Evolutionary conservation across 2,329 filamentous ascomycete species (phyloP), one percentile per base, ranked within the genome.

Genomic region (Thelonectria discophora): DNA sequence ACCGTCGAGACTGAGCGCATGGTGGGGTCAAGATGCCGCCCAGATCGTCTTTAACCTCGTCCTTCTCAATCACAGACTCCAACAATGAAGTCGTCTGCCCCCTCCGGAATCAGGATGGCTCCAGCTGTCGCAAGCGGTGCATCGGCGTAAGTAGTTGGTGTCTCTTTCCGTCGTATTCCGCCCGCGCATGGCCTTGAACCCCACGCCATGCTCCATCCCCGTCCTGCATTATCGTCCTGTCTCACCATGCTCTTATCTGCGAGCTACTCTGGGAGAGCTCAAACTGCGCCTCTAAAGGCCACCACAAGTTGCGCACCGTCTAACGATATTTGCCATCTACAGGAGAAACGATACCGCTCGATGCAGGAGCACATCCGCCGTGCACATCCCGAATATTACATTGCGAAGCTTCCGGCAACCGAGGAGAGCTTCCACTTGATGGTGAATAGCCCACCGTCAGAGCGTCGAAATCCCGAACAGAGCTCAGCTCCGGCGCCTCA

Each of bases 291-390:
- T 56, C 48, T 47, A 45, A 64, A 47, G 60, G 64, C 37, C 58
- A 60, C 27, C 27, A 9, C 27, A 65, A 57, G 51, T 56, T 55
- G 47, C 55, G 51, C 55, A 49, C 52, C 52, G 63, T 71, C 66
- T 69, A 74, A 69, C 58, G 62, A 58, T 58, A 64, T 65, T 68
- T 67, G 62, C 60, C 51, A 56, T 67, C 68, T 69, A 77, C 79
- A 96, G 93, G 93, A 96, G 82, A 97, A 97, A 80, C 88, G 92
- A 70, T 99, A 94, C 82, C 93, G 95, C 78, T 98, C 94, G 66
- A 98, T 99, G 93, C 95, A 98, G 81, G 95, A 99, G 86, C 95
- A 99, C 76, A 98, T 99, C 74, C 92, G 95, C 73, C 90, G 95
- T 78, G 94, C 95, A 69, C 95, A 99, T 77, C 94, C 94, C 64